phyloP scores from a whole-genome alignment of 2,329 filamentous ascomycete species.

The Penicillium sp. region DNA sequence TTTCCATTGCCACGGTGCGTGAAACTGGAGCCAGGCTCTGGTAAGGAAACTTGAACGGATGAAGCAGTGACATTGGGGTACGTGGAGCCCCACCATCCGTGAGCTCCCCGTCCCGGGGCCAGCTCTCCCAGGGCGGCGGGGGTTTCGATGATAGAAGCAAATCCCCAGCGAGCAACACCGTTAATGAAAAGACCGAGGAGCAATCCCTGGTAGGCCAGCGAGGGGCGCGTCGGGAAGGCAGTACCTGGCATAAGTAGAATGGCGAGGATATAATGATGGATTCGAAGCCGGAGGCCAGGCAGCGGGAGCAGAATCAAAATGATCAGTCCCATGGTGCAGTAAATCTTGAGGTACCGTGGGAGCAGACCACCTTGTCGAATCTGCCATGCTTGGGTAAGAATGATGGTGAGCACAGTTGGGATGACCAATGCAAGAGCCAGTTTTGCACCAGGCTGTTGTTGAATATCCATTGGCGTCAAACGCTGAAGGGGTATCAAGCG shows the following conservation, averaged over 20 bases:
- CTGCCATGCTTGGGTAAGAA: slow-evolving; percentile 77
- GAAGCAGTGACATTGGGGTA: slow-evolving; percentile 58
- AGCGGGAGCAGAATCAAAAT: slow-evolving; percentile 72
- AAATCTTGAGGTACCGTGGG: slow-evolving; percentile 75
- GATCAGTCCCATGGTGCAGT: slow-evolving; percentile 67
- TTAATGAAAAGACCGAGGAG: slow-evolving; percentile 92
- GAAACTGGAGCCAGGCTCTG: slow-evolving; percentile 29
- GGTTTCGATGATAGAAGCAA: slow-evolving; percentile 85
- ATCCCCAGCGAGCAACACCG: slow-evolving; percentile 91
- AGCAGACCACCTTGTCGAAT: slow-evolving; percentile 85
- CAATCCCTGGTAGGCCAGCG: slow-evolving; percentile 84
- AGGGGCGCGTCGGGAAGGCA: slow-evolving; percentile 81
- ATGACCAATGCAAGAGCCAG: slow-evolving; percentile 80
- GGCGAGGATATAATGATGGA: slow-evolving; percentile 93
- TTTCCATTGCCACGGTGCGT: slow-evolving; percentile 49
- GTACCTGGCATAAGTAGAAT: slow-evolving; percentile 87
- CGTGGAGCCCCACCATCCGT: slow-evolving; percentile 49
- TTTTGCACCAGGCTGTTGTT: slow-evolving; percentile 85
- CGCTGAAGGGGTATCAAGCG: slow-evolving; percentile 85
- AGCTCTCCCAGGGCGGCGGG: slow-evolving; percentile 65
- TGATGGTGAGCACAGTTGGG: slow-evolving; percentile 68
- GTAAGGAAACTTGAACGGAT: slow-evolving; percentile 51
- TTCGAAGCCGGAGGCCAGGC: slow-evolving; percentile 78
- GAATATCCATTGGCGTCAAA: slow-evolving; percentile 85
- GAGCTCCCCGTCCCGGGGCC: slow-evolving; percentile 47